Evolutionary conservation across 1,284 basidiomycete genomes (phyloP), one percentile per base, ranked within the genome.

Genomic region (Heterobasidion occidentale): DNA sequence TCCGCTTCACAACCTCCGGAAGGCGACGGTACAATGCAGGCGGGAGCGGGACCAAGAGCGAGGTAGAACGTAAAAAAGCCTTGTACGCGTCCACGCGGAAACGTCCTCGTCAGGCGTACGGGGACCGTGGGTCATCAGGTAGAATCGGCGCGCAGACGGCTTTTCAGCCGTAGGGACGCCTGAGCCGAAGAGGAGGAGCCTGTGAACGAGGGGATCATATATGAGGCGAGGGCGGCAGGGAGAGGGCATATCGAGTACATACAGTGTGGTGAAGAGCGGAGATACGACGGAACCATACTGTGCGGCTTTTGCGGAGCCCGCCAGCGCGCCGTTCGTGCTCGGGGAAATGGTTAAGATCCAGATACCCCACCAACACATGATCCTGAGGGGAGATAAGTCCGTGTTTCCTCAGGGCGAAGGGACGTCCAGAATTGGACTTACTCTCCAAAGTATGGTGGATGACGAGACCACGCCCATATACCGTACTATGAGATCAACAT

Each of bases 391-490:
- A 7, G 20, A 46, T 17, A 7, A 45, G 12, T 14, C 8, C 17
- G 8, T 4, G 7, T 45, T 45, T 45, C 19, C 19, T 19, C 12
- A 17, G 46, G 9, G 46, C 11, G 46, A 47, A 50, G 9, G 36
- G 49, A 51, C 7, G 7, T 1, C 27, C 45, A 34, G 34, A 14
- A 49, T 7, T 9, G 36, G 7, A n/a, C 78, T 66, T 65, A 84
- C 80, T 90, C 87, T 65, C 87, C 86, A 65, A 89, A 88, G 67
- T 89, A 90, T 8, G 86, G 83, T 34, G 88, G 88, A 60, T 90
- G 83, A 17, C 82, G 77, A 20, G 83, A 84, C 75, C 80, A 87
- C 9, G 64, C 71, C 82, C 82, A 84, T 2, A 83, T 57, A 1
- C 81, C 81, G 42, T 62, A 68, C 79, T 82, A 54, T 7, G 7